These are phyloP conservation scores for Paraleonurus japonicus DNA, from an alignment of 257 asterid genomes.

Conservation along the genomic window DNA sequence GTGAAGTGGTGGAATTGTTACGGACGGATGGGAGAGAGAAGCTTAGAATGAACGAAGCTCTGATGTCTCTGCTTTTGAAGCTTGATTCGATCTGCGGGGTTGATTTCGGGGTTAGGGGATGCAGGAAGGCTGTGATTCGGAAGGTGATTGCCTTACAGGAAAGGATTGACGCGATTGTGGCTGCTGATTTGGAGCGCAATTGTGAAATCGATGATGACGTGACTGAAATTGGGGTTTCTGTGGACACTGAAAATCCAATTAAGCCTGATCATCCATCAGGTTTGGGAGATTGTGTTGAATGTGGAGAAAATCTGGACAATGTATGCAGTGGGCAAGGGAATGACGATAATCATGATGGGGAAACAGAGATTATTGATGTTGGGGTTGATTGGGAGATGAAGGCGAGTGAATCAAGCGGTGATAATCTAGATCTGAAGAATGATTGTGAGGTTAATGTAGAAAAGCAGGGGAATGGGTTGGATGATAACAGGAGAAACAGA, in stretches of 20 bases:
- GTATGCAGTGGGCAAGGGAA: no score
- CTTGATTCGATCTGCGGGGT: constrained; percentile 65
- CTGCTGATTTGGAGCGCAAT: constrained; percentile 1
- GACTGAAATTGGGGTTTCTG: neutral
- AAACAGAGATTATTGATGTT: constrained; percentile 23
- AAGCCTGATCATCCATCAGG: neutral
- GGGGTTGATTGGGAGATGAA: constrained; percentile 35
- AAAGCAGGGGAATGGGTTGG: neutral
- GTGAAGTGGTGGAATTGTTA: constrained; percentile 44
- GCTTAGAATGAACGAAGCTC: constrained; percentile 56
- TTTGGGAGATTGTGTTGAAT: neutral
- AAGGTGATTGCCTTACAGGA: constrained; percentile 77
- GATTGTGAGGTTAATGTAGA: neutral
- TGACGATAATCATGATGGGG: no score
- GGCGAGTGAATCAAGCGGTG: neutral
- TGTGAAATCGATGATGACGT: constrained; percentile 14
- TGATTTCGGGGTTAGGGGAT: constrained; percentile 63
- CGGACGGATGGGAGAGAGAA: constrained; percentile 50
- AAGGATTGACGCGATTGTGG: constrained; percentile 46
- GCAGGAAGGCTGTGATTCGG: constrained; percentile 61
- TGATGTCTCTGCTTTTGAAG: constrained; percentile 69
- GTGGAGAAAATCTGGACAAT: neutral
- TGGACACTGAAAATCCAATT: neutral
- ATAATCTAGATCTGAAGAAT: neutral
- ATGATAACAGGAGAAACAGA: constrained; percentile 22